Evolutionary conservation across 352 stramenopile species (phyloP).

Genomic region (Globisporangium spiculum): DNA sequence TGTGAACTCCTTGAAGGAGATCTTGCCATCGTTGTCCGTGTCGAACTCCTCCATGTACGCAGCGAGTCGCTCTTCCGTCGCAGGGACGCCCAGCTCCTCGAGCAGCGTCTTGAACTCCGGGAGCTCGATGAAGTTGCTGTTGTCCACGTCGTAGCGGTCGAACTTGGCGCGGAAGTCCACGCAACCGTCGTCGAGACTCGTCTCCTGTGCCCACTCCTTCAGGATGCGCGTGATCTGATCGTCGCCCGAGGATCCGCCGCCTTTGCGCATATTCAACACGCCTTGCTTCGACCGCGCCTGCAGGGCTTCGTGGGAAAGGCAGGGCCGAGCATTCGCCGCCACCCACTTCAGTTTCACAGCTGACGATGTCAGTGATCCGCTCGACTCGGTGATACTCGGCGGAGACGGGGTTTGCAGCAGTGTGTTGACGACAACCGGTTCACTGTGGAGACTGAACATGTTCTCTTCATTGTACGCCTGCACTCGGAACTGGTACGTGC

Average conservation of each 20-base stretch:
- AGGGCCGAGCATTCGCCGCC: constrained; percentile 33
- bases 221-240: constrained; percentile 68
- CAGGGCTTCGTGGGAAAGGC: constrained; percentile 50
- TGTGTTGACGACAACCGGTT: constrained; percentile 80
- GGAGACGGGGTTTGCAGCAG: constrained; percentile 66
- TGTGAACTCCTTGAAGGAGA: constrained; percentile 87
- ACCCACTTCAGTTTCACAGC: constrained; percentile 59
- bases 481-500: constrained; percentile 89
- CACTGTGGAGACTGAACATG: constrained; percentile 63
- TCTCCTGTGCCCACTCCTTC: constrained; percentile 86
- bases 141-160: constrained; percentile 69
- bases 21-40: constrained; percentile 69
- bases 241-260: constrained; percentile 30
- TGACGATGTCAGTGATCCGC: constrained; percentile 4
- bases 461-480: constrained; percentile 81
- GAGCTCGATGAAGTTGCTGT: constrained; percentile 76
- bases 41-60: constrained; percentile 87
- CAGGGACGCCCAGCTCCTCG: constrained; percentile 79
- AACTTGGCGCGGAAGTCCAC: constrained; percentile 77
- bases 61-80: constrained; percentile 74
- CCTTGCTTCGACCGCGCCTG: constrained; percentile 28
- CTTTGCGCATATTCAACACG: constrained; percentile 21
- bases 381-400: constrained; percentile 38
- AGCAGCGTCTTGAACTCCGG: constrained; percentile 84
- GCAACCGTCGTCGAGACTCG: constrained; percentile 62